A percentile compares a stretch with the other conserved stretches of the same genome.
Evolutionary conservation across 176 grass and related monocot genomes (phyloP).

Genomic region (Phragmites australis): DNA sequence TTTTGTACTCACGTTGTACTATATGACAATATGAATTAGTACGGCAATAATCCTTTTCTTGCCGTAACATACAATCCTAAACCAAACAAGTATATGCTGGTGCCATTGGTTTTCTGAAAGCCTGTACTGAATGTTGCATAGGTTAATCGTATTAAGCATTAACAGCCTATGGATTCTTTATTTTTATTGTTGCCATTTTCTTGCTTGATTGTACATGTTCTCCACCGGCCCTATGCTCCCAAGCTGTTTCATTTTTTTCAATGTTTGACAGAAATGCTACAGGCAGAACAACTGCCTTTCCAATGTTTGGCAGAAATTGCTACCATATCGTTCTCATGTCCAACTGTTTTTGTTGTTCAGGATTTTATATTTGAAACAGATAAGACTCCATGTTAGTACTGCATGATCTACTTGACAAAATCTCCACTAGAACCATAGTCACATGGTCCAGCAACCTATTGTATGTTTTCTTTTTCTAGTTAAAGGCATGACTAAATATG

Average conservation of each 20-base stretch:
- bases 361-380: slow-evolving; percentile 8
- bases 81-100: not conserved
- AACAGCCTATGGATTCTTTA: not conserved
- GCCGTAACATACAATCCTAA: not conserved
- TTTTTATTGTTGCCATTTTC: not conserved
- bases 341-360: slow-evolving; percentile 1
- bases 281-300: not conserved
- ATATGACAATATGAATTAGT: not conserved
- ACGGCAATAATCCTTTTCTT: not conserved
- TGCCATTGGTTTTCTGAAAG: not conserved
- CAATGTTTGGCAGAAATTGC: not conserved
- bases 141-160: not conserved
- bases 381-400: not conserved
- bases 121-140: not conserved
- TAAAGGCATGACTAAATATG: not conserved
- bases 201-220: not conserved
- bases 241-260: not conserved
- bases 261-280: not conserved
- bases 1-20: not conserved
- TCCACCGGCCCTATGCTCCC: not conserved
- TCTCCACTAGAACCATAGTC: too few species aligned
- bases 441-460: not conserved
- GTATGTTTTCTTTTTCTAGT: not conserved
- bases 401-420: not conserved
- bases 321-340: not conserved